Conservation (phyloP, 2,329 filamentous ascomycete species). For the Aspergillus piperis region DNA sequence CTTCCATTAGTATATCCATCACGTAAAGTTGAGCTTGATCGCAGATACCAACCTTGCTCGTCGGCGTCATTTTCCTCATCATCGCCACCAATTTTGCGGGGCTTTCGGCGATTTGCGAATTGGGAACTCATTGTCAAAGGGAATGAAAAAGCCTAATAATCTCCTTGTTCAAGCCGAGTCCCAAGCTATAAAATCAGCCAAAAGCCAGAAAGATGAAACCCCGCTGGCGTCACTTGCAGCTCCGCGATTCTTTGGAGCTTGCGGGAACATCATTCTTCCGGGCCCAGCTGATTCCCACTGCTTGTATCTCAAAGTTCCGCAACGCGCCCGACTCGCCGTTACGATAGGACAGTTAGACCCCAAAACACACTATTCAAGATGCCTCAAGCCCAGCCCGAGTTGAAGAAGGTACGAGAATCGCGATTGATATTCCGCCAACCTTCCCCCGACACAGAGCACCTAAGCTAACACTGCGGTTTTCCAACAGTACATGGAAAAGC, state of each 20-base stretch:
- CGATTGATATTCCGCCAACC: background rate
- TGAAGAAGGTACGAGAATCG: constrained; percentile 77
- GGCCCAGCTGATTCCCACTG: constrained; percentile 29
- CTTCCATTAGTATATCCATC: constrained; percentile 18
- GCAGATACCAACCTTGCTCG: constrained; percentile 45
- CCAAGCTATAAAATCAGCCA: background rate
- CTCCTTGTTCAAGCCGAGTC: background rate
- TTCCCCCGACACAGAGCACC: background rate
- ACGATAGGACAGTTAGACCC: constrained; percentile 23
- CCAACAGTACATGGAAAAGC: constrained; percentile 93
- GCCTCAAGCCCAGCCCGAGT: constrained; percentile 97
- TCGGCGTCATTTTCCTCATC: constrained; percentile 53
- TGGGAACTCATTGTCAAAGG: constrained; percentile 56
- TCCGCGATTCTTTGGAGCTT: constrained; percentile 25
- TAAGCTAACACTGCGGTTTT: constrained; percentile 12
- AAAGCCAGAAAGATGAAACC: background rate
- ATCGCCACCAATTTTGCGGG: constrained; percentile 74
- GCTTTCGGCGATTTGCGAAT: constrained; percentile 63
- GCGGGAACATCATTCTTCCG: constrained; percentile 41
- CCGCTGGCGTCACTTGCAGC: constrained; percentile 4
- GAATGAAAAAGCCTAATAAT: background rate
- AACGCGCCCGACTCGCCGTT: constrained; percentile 25
- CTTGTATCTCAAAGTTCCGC: constrained; percentile 30
- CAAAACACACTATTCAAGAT: constrained; percentile 59
- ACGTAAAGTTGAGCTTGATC: background rate